These are phyloP conservation scores for Aspergillus sp. DNA, from an alignment of 2,329 filamentous ascomycete genomes.

Conservation along the genomic window DNA sequence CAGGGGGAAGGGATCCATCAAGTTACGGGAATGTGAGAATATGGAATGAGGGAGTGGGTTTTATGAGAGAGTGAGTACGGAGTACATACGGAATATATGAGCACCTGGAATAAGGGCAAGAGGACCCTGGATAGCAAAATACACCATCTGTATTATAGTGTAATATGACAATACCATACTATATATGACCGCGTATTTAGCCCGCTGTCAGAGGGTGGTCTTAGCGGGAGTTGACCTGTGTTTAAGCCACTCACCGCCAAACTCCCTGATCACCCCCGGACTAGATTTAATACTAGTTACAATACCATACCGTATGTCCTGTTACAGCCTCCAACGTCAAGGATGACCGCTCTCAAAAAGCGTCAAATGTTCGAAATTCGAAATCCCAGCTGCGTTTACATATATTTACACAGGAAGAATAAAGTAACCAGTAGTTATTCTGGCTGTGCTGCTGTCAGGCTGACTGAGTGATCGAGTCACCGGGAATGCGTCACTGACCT, in stretches of 20 bases:
- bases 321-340: not conserved
- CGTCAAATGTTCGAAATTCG: not conserved
- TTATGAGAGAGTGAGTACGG: too few relatives aligned
- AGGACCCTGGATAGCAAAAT: too few relatives aligned
- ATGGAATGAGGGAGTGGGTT: too few relatives aligned
- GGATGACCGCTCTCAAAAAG: not conserved
- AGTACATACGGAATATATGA: too few relatives aligned
- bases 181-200: not conserved
- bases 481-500: slow-evolving; percentile 36
- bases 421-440: not conserved
- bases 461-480: slow-evolving; percentile 27
- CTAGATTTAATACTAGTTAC: not conserved
- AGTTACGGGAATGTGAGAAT: too few relatives aligned
- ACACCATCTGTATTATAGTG: not conserved
- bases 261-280: not conserved
- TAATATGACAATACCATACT: not conserved
- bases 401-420: not conserved
- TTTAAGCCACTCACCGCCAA: not conserved
- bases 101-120: too few relatives aligned
- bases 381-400: too few relatives aligned
- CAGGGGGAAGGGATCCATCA: too few relatives aligned
- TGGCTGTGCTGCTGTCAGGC: not conserved
- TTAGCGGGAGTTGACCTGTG: not conserved
- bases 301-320: not conserved
- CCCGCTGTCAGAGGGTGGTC: not conserved